Evolutionary conservation across 345 rosid genomes (phyloP), one percentile per base, ranked within the genome.

Genomic region (Salix arbutifolia): DNA sequence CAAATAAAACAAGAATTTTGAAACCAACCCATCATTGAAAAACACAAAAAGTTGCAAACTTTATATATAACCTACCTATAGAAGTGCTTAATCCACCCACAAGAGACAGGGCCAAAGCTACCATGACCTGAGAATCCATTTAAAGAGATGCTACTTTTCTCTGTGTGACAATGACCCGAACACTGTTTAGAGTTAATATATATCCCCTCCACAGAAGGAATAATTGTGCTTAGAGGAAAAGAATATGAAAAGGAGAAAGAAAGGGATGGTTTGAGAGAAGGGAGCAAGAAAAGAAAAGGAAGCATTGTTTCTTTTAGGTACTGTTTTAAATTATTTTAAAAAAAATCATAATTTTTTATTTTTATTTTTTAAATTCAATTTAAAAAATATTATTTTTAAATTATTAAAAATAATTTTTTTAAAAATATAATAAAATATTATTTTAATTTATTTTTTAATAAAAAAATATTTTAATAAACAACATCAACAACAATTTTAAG

Each of bases 41-140:
- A 40, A 16, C 13, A 69, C 4, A 42, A 40, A 14, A 69, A 6
- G 38, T 7, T 25, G 21, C 26, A 37, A 50, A 14, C 14, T 30
- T 52, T 46, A 58, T 58, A 23, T 2, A 17, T n/a, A 61, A 74
- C 83, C 28, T 21, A 77, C 84, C 84, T 25, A 81, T 40, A 21
- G 84, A 81, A 74, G 84, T 81, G 76, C 84, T 81, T 16, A 81
- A 65, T 26, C 84, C 81, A 44, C 84, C 84, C 23, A 81, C 71
- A 53, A 81, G 84, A 21, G 84, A 81, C 21, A 81, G 84, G 25
- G 56, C 78, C 67, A 81, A 65, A 8, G 84, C 84, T 17, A 81
- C 79, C 56, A 70, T 4, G 46, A 81, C 90, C 83, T 89, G 98
- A 60, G 97, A 93, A 77, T 86, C 98, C 99, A 95, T 93, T 77